Base-by-base conservation (phyloP, 2,329 filamentous ascomycete genomes). In the Verticillium isaacii region DNA sequence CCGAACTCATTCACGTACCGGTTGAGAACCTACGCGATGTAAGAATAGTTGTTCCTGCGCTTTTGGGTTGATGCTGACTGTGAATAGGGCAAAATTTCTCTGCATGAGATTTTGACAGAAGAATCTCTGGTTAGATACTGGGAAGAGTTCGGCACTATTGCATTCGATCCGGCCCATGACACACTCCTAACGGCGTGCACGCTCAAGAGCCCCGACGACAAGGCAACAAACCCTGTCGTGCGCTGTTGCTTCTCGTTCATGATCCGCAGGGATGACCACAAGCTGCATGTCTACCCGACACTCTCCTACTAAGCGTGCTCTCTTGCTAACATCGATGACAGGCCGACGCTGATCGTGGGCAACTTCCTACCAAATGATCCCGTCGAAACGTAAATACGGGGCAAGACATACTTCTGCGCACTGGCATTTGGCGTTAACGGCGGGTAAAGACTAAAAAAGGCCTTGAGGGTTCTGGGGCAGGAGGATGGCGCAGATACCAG, bases 121-220 rank as follows among this genome's bases (percentile, higher is more conserved):
- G 92, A 96, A 64, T 96, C 93, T 50, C 86, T 97, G 64, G 95
- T 98, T 60, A 91, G 92, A 69, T 99, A 99, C 71, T 99, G 95
- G 95, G 95, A 99, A 76, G 97, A 99, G 71, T 99, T 99, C 71
- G 93, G 94, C 58, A 94, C 93, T 5, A 98, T 99, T 69, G 96
- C 95, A 11, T 99, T 99, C 75, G 95, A 99, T 72, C 87, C 89
- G 62, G 89, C 87, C 11, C 95, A 98, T 73, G 97, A 99, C 74
- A 96, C 94, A 25, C 92, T 99, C 70, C 81, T 99, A 67, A 99
- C 95, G 25, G 94, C 91, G 67, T 99, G 95, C 73, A 90, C 91
- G 12, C 78, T 99, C 64, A 97, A 97, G 75, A 93, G 88, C 67
- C 93, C 91, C 3, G 85, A 87, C 65, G 82, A 87, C 58, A 84